Percentiles rank a stretch among this genome's conserved stretches.
phyloP scores from a whole-genome alignment of 805 yeast species.

The Candida sanyiensis region DNA sequence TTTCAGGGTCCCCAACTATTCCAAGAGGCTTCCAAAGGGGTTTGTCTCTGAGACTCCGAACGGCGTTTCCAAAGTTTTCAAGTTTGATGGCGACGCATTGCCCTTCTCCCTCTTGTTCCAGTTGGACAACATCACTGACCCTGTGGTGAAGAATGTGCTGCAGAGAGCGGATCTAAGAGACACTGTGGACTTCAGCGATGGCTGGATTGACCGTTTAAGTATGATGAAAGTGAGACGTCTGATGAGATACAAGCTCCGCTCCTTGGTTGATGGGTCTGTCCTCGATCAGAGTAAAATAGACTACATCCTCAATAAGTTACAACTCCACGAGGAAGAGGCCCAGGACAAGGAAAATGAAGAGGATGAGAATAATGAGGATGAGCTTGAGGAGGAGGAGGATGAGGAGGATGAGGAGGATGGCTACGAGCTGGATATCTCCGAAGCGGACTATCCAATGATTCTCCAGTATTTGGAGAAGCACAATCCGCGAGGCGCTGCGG shows the following conservation, averaged over 20 bases:
- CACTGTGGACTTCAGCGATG: conserved; percentile 55
- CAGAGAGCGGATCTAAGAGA: conserved; percentile 33
- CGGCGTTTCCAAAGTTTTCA: conserved; percentile 41
- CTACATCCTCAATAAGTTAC: conserved; percentile 30
- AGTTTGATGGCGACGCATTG: conserved; percentile 65
- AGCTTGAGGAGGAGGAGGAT: conserved; percentile 23
- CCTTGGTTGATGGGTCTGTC: conserved; percentile 44
- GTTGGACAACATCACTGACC: conserved; percentile 70
- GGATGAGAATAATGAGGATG: conserved; percentile 17
- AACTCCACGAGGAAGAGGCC: conserved; percentile 23
- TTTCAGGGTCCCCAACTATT: conserved; percentile 39
- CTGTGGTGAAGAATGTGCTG: conserved; percentile 46
- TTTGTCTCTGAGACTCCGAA: conserved; percentile 30
- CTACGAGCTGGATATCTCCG: conserved; percentile 27
- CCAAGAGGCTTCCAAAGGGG: conserved; percentile 27
- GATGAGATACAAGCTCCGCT: conserved; percentile 64
- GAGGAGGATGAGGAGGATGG: conserved; percentile 29
- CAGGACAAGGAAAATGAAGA: conserved; percentile 21
- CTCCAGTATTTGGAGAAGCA: conserved; percentile 17
- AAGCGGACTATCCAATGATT: conserved; percentile 22
- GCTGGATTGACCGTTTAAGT: conserved; percentile 70
- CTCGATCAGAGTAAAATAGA: conserved; percentile 37
- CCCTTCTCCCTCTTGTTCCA: conserved; percentile 73
- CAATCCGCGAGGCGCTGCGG: conserved; percentile 23
- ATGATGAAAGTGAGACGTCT: conserved; percentile 62